Evolutionary conservation across 306 rosid genomes (phyloP), one percentile per base, ranked within the genome.

Genomic region (Prunus mume): DNA sequence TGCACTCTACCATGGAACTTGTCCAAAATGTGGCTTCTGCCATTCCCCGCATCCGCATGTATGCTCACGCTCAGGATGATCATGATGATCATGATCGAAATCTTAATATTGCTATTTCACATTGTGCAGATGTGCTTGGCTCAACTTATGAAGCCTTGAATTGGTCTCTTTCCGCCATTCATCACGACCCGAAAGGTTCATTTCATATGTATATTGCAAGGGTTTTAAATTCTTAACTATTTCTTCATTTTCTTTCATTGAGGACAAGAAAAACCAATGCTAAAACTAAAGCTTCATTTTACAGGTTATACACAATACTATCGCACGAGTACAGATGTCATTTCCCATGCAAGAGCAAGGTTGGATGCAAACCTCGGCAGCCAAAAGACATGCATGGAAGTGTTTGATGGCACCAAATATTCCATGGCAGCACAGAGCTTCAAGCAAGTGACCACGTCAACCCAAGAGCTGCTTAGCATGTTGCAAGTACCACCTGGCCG

Each of bases 1-100:
- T 25, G 72, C 52, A 32, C 65, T 65, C 73, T 43, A 65, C 72
- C 64, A 43, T 76, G 65, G 38, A 76, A 17, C 41, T 76, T 49
- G 7, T 65, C 2, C 72, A 51, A n/a, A 64, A 64, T 34, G 30
- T 38, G 72, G 68, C 72, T 25, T 30, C 64, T 51, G 22, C 24
- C n/a, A 49, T 63, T 49, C 32, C 78, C 11, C 15, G 20, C 24
- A 51, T 49, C 71, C 51, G 32, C 34, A 25, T 22, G 30, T 25
- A 58, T 4, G 18, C 0, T 24, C 34, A 58, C 10, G 49, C 19
- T 18, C 18, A 34, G 4, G 43, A 28, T 2, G 67, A 65, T 15
- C 28, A 32, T 13, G 30, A 27, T 32, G 67, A 65, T 34, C 28
- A 32, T 30, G 30, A 27, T 32, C 14, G 51, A 15, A 3, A 74